Base-by-base conservation (phyloP, 352 stramenopile species). In the Peronospora belbahrii region DNA sequence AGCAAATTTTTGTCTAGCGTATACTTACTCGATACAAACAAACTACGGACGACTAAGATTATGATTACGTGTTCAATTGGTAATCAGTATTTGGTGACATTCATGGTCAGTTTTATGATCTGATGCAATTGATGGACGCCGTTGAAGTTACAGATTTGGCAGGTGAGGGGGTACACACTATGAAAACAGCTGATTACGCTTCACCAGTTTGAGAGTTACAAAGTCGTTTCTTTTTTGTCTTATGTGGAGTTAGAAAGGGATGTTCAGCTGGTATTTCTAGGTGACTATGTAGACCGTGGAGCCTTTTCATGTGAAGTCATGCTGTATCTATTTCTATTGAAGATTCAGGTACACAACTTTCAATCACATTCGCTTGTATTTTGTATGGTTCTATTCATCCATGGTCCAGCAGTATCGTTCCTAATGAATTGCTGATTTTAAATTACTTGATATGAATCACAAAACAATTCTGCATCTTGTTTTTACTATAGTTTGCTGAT, bases 221-320 rank as follows among this genome's bases (percentile, higher is more conserved):
- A 32, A 32, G 3, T 32, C 9, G 27, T 14, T 32, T 31, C 4
- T 9, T 31, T 11, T 31, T n/a, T 31, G 25, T 31, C 6, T 8
- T 8, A 4, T 27, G 23, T 27, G 4, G 4, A 13, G 13, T 19
- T 18, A 78, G 62, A 78, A 2, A 45, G 52, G 18, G 68, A 88
- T 39, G 36, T 73, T 11, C 75, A 76, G 22, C 28, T 92, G 22
- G 41, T 92, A 8, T 90, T 92, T 34, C 38, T 92, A 0, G 76
- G 78, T 7, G 81, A 90, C 46, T 92, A 90, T 27, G 76, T 92
- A 13, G 78, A 90, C 27, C 71, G 81, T 6, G 81, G 80, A 1
- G 81, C 57, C 4, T 92, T 92, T 41, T 90, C 75, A 5, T 85
- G 78, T 41, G 81, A 92, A 69, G 76, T 84, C 6, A 85, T 92